Evolutionary conservation across 1,284 basidiomycete species (phyloP).

Genomic region (Fomitopsis schrenkii): DNA sequence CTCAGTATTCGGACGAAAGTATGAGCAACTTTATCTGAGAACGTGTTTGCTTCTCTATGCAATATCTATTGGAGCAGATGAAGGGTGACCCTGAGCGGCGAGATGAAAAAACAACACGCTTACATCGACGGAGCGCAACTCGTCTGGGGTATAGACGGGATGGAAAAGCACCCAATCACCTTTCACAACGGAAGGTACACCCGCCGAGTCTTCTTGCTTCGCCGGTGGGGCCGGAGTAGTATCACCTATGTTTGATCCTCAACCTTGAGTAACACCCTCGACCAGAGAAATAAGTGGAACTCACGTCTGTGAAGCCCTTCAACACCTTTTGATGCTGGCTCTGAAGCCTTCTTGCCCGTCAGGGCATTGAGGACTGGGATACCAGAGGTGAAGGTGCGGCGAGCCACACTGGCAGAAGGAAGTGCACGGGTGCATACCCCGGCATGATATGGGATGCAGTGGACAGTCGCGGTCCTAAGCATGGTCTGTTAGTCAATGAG

Average conservation of each 20-base stretch:
- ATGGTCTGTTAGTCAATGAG: background rate
- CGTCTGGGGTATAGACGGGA: conserved; percentile 74
- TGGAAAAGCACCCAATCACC: conserved; percentile 85
- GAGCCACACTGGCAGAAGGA: conserved; percentile 7
- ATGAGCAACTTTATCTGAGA: conserved; percentile 72
- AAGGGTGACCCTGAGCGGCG: background rate
- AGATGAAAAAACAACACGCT: conserved; percentile 5
- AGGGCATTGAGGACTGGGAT: conserved; percentile 2
- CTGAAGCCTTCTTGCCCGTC: conserved; percentile 14
- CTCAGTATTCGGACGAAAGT: conserved; percentile 57
- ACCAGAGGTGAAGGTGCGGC: conserved; percentile 12
- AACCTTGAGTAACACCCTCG: conserved; percentile 15
- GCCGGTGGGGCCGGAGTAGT: background rate
- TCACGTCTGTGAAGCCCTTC: conserved; percentile 31
- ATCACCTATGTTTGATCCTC: background rate
- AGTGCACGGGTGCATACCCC: conserved; percentile 9
- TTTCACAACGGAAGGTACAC: conserved; percentile 29
- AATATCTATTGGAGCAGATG: conserved; percentile 49
- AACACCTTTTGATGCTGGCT: conserved; percentile 19
- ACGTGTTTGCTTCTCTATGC: conserved; percentile 58
- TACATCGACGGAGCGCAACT: conserved; percentile 76
- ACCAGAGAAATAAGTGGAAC: conserved; percentile 6
- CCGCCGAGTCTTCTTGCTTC: background rate
- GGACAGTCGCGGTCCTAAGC: conserved; percentile 5
- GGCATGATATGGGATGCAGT: conserved; percentile 7